Evolutionary conservation across 2,329 filamentous ascomycete genomes (phyloP).

Genomic region (Ilyonectria robusta): DNA sequence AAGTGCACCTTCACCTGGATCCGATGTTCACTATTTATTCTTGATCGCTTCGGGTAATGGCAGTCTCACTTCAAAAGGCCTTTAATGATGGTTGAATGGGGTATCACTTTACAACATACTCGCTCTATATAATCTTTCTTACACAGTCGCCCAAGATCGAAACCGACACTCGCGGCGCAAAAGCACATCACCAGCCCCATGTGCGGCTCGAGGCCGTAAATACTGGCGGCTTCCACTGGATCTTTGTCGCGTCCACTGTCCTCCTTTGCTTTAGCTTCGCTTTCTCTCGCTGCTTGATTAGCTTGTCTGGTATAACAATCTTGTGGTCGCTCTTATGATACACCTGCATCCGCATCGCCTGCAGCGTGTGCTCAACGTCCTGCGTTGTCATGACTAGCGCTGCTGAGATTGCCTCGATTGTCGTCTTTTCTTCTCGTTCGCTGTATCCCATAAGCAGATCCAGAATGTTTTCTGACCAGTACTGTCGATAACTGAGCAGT

Average conservation of each 20-base stretch:
- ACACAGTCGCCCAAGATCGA: not conserved
- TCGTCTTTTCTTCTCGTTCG: constrained; percentile 79
- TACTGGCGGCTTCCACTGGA: constrained; percentile 97
- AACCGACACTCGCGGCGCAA: not conserved
- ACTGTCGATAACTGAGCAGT: constrained; percentile 93
- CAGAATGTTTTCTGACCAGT: constrained; percentile 96
- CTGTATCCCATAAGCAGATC: constrained; percentile 84
- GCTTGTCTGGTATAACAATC: constrained; percentile 88
- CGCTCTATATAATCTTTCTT: constrained; percentile 11
- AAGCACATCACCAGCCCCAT: constrained; percentile 86
- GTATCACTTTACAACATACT: constrained; percentile 37
- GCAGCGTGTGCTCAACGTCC: constrained; percentile 94
- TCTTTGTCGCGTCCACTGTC: constrained; percentile 80
- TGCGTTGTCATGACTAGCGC: constrained; percentile 95
- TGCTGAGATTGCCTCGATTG: constrained; percentile 86
- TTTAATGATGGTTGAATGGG: constrained; percentile 12
- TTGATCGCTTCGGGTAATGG: not conserved
- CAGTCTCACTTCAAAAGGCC: not conserved
- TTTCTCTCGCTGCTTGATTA: constrained; percentile 85
- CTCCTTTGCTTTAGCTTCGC: constrained; percentile 83
- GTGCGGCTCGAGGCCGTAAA: constrained; percentile 92
- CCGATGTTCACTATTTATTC: not conserved
- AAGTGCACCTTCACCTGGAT: too few species aligned
- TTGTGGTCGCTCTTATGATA: constrained; percentile 98
- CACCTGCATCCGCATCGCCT: constrained; percentile 93